Evolutionary conservation across 176 grass and related monocot genomes (phyloP), one percentile per base, ranked within the genome.

Genomic region (Raddia distichophylla): DNA sequence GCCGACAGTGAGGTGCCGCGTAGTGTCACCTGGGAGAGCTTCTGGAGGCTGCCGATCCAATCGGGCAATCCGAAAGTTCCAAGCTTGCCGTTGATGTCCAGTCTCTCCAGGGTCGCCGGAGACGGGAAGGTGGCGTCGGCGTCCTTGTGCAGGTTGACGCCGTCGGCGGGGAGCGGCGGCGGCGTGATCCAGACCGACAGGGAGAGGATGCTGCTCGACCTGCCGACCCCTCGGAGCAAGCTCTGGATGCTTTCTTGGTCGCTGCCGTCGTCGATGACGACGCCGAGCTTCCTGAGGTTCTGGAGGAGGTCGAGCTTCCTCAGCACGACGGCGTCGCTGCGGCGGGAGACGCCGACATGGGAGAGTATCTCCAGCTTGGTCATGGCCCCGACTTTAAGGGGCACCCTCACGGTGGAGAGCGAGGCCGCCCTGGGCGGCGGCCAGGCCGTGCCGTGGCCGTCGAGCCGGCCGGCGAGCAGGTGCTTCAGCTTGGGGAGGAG

Each of bases 271-370:
- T 7, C 0, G 53, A 55, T 5, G 18, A 55, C 16, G 15, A 55
- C 53, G 7, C 53, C 53, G 5, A 55, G 53, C 53, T 55, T 55
- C 53, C 5, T 55, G 6, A 55, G 53, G 5, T 7, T 1, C 53
- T 2, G 0, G 1, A 55, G 1, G 7, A 7, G 4, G 1, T 16
- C 53, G 7, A 55, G 5, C 0, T 55, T 0, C 2, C 7, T 0
- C 15, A 55, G 53, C 53, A 16, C 52, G 15, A 0, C 16, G 1
- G 37, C 37, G 37, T 7, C 16, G 0, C 53, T 5, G 16, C 17
- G 15, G 16, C 17, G 15, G 1, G 7, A 55, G 6, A 18, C 53
- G 6, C 17, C 1, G 53, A 55, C 53, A 55, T 55, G 53, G 53
- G 10, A 13, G 3, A 51, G 49, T 51, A 51, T 51, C 49, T 51